Base-by-base conservation (phyloP, 2,329 filamentous ascomycete species). In the Chaetomium strumarium region DNA sequence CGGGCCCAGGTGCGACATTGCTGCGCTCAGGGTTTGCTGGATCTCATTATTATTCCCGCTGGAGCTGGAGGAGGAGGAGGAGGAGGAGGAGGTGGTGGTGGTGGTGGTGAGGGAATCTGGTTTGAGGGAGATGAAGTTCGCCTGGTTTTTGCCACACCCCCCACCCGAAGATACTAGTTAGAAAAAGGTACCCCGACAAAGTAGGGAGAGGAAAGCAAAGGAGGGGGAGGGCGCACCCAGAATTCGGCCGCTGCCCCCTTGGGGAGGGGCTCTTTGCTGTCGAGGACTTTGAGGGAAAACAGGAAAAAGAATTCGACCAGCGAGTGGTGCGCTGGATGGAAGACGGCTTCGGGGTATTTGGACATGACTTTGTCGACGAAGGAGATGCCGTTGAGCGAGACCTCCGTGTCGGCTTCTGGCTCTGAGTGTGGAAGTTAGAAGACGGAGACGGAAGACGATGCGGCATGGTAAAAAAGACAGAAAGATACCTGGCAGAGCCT, bases 171-270 rank as follows among this genome's bases (percentile, higher is more conserved):
- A 29, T 8, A 37, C 34, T n/a, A 14, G 14, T 37, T n/a, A 16
- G 7, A n/a, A n/a, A 8, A 3, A 8, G 2, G 13, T 13, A 14
- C 13, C 13, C 5, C 6, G n/a, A 37, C 2, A 20, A 13, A 13
- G 33, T 6, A 30, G 37, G 9, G 6, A n/a, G 29, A 44, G 30
- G 14, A 33, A 47, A 31, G 20, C 10, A 17, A 34, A 63, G n/a
- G 34, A 11, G 20, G 16, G 16, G 5, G n/a, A 19, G 17, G 7
- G 16, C 50, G 33, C 69, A 86, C 83, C 87, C 89, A 93, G 56
- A 95, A 88, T 29, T 86, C 81, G 9, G 84, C 80, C 1, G 88
- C 80, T 2, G 86, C 80, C 30, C 79, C 79, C 68, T 93, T 95
- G 0, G 88, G 86, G 10, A 95, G 71, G 0, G 86, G 83, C 54